These are phyloP conservation scores for Xerocomellus dryophilus DNA, from an alignment of 768 basidiomycete species.

Conservation along the genomic window DNA sequence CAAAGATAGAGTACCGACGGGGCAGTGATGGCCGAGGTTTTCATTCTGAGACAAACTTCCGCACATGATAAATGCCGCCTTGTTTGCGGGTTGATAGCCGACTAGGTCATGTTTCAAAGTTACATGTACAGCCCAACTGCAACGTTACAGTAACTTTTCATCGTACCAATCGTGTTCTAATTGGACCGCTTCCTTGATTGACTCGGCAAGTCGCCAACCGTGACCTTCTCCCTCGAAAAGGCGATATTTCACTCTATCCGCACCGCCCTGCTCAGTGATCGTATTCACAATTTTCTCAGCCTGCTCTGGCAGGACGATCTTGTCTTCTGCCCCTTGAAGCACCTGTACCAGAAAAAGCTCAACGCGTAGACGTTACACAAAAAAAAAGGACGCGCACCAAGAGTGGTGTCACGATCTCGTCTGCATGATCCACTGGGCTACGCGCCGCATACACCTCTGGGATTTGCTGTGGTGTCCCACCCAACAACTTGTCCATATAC, in stretches of 20 bases:
- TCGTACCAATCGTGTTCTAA: constrained; percentile 38
- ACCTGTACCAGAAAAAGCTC: constrained; percentile 42
- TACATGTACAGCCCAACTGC: no score
- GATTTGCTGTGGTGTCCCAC: constrained; percentile 50
- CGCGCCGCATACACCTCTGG: constrained; percentile 57
- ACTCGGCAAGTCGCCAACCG: constrained; percentile 37
- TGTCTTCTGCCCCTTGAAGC: constrained; percentile 63
- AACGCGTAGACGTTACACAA: background rate
- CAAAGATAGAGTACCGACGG: no score
- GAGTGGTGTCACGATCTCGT: constrained; percentile 59
- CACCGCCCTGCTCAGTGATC: constrained; percentile 19
- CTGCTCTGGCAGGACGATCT: constrained; percentile 66
- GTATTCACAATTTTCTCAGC: constrained; percentile 37
- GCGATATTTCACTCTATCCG: constrained; percentile 34
- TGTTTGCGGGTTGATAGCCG: background rate
- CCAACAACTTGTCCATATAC: constrained; percentile 60
- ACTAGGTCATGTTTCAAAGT: no score
- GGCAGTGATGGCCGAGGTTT: background rate
- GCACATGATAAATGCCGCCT: constrained; percentile 7
- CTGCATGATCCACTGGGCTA: constrained; percentile 61
- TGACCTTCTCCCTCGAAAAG: constrained; percentile 47
- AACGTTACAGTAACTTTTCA: constrained; percentile 5
- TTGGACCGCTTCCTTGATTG: constrained; percentile 35
- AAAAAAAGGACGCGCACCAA: constrained; percentile 42
- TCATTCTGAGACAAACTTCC: background rate